phyloP scores from a whole-genome alignment of 768 basidiomycete species.

The Rhodotorula toruloides region DNA sequence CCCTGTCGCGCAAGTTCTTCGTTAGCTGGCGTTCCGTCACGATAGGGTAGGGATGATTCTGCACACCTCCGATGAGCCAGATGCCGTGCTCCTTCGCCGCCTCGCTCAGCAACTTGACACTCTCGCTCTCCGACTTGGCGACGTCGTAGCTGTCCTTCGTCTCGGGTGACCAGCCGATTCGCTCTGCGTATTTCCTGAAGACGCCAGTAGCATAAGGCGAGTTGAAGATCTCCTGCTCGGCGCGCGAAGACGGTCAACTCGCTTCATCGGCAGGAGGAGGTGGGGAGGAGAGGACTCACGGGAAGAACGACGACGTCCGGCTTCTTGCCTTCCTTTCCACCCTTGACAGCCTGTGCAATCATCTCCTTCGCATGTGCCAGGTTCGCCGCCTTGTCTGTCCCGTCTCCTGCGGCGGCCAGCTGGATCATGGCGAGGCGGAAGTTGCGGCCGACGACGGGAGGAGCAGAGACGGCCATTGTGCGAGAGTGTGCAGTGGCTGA shows the following conservation, averaged over 20 bases:
- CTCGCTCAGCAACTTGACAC: slow-evolving; percentile 71
- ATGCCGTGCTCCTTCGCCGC: slow-evolving; percentile 69
- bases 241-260: too few relatives aligned
- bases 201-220: slow-evolving; percentile 47
- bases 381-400: slow-evolving; percentile 70
- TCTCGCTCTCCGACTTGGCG: slow-evolving; percentile 60
- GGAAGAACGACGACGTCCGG: slow-evolving; percentile 80
- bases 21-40: neutral
- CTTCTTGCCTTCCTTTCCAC: slow-evolving; percentile 60
- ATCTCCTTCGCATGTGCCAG: slow-evolving; percentile 65
- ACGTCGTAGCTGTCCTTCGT: slow-evolving; percentile 55
- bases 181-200: slow-evolving; percentile 41
- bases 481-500: neutral
- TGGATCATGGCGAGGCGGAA: slow-evolving; percentile 88
- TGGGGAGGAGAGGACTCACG: slow-evolving; percentile 60
- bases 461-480: slow-evolving; percentile 14
- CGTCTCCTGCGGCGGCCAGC: slow-evolving; percentile 51
- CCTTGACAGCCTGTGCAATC: slow-evolving; percentile 59
- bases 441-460: slow-evolving; percentile 44
- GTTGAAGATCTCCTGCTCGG: slow-evolving; percentile 50
- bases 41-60: neutral
- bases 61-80: slow-evolving; percentile 88
- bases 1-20: slow-evolving; percentile 51
- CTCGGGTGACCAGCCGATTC: slow-evolving; percentile 57
- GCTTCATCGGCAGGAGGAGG: neutral